Evolutionary conservation across 257 asterid genomes (phyloP).

Genomic region (Cynanchum wilfordii): DNA sequence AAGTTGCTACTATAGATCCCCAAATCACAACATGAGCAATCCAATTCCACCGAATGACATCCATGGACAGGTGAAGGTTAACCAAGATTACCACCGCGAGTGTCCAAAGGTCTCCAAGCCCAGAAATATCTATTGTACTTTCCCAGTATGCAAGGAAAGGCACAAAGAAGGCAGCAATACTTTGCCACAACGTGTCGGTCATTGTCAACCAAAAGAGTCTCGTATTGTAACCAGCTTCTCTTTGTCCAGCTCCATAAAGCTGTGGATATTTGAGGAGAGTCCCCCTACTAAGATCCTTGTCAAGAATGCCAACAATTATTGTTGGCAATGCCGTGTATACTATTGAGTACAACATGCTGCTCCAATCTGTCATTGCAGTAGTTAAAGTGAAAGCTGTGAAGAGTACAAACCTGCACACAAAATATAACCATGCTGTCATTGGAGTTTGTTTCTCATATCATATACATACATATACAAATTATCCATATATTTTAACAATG

Average conservation of each 20-base stretch:
- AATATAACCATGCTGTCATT: neutral
- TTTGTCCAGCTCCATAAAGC: slow-evolving; percentile 85
- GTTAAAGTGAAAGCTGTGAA: slow-evolving; percentile 79
- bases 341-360: slow-evolving; percentile 85
- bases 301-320: slow-evolving; percentile 73
- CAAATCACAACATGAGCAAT: slow-evolving; percentile 74
- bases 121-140: slow-evolving; percentile 60
- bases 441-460: neutral
- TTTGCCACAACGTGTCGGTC: slow-evolving; percentile 89
- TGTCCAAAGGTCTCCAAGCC: slow-evolving; percentile 92
- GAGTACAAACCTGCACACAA: slow-evolving; percentile 61
- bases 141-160: slow-evolving; percentile 78
- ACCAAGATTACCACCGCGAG: slow-evolving; percentile 80
- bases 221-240: slow-evolving; percentile 72
- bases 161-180: slow-evolving; percentile 58
- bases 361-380: slow-evolving; percentile 94
- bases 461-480: neutral
- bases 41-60: slow-evolving; percentile 83
- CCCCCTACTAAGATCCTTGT: slow-evolving; percentile 74
- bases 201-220: slow-evolving; percentile 75
- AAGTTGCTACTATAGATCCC: slow-evolving; percentile 89
- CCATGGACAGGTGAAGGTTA: slow-evolving; percentile 90
- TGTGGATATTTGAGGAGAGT: slow-evolving; percentile 74
- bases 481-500: neutral
- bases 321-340: slow-evolving; percentile 85